Conservation (phyloP, 805 yeast species). For the Wickerhamiella hasegawae region DNA sequence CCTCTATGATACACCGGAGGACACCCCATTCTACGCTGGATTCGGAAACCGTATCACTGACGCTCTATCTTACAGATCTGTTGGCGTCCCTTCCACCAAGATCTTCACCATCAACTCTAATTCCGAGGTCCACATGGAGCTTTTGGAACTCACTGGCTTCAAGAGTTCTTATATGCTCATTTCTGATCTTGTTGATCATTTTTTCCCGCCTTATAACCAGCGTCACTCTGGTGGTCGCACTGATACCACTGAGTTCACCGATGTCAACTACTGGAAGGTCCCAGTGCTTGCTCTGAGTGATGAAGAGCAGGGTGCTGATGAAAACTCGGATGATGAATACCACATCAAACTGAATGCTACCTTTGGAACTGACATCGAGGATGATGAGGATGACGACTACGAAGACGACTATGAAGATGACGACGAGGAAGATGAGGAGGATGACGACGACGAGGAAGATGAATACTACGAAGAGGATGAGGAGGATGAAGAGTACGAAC, state of each 20-base stretch:
- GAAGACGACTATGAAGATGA: slow-evolving; percentile 7
- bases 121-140: slow-evolving; percentile 95
- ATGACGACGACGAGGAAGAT: slow-evolving; percentile 6
- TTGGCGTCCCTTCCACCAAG: slow-evolving; percentile 83
- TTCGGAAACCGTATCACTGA: slow-evolving; percentile 95
- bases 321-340: slow-evolving; percentile 7
- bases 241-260: slow-evolving; percentile 42
- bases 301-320: slow-evolving; percentile 10
- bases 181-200: slow-evolving; percentile 90
- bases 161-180: slow-evolving; percentile 76
- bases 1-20: slow-evolving; percentile 37
- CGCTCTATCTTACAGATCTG: slow-evolving; percentile 85
- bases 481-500: too few relatives aligned
- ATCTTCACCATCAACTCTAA: slow-evolving; percentile 92
- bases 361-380: slow-evolving; percentile 8
- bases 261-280: slow-evolving; percentile 84
- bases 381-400: neutral
- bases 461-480: slow-evolving; percentile 5
- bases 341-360: slow-evolving; percentile 7
- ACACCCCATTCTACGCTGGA: slow-evolving; percentile 90
- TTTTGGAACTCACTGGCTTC: slow-evolving; percentile 85
- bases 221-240: slow-evolving; percentile 20
- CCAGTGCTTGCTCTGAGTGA: slow-evolving; percentile 41
- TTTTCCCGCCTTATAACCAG: slow-evolving; percentile 68
- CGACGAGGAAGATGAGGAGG: slow-evolving; percentile 6